These are phyloP conservation scores for Verticillium zaregamsianum DNA, from an alignment of 2,329 filamentous ascomycete species.

Conservation along the genomic window DNA sequence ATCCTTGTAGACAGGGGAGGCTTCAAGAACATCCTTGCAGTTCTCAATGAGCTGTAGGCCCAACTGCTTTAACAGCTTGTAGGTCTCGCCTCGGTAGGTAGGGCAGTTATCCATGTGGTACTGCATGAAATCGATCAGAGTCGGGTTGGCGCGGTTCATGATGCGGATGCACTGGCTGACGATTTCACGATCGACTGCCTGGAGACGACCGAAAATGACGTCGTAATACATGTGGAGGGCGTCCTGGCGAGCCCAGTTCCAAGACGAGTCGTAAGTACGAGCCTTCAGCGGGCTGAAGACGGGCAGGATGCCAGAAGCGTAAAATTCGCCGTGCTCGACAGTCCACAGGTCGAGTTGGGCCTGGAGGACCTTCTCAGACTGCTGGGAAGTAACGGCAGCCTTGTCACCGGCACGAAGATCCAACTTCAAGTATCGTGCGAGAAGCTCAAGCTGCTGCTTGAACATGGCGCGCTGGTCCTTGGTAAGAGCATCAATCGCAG, in stretches of 20 bases:
- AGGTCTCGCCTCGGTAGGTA: constrained; percentile 93
- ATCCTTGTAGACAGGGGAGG: constrained; percentile 91
- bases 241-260: constrained; percentile 99
- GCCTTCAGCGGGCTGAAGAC: constrained; percentile 92
- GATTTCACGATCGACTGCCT: constrained; percentile 93
- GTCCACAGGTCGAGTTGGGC: constrained; percentile 93
- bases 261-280: constrained; percentile 93
- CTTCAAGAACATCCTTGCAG: constrained; percentile 84
- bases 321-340: constrained; percentile 93
- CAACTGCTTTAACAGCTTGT: constrained; percentile 94
- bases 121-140: constrained; percentile 97
- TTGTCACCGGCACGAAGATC: constrained; percentile 96
- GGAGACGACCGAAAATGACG: constrained; percentile 92
- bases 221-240: constrained; percentile 98
- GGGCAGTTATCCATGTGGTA: constrained; percentile 99
- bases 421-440: constrained; percentile 94
- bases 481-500: constrained; percentile 91
- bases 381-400: constrained; percentile 77
- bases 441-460: constrained; percentile 96
- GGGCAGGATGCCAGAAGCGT: constrained; percentile 89
- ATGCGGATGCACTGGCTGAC: constrained; percentile 98
- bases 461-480: constrained; percentile 95
- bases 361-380: constrained; percentile 84
- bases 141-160: constrained; percentile 98
- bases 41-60: constrained; percentile 94